phyloP scores from a whole-genome alignment of 2,329 filamentous ascomycete genomes.

The Xylariaceae sp. region DNA sequence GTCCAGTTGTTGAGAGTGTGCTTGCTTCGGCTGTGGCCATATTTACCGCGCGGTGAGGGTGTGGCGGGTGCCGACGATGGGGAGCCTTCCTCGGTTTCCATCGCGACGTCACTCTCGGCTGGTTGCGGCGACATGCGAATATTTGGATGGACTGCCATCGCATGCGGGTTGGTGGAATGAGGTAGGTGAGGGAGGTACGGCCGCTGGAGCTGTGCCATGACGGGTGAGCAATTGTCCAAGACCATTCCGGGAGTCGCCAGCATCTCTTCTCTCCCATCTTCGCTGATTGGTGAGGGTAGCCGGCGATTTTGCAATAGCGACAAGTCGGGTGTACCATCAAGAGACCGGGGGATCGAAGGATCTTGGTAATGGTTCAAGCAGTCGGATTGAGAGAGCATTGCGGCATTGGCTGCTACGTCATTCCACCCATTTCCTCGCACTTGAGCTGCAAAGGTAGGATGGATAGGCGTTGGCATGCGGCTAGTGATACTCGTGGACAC shows the following conservation, averaged over 20 bases:
- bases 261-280: slow-evolving; percentile 46
- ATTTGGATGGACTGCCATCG: slow-evolving; percentile 34
- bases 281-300: slow-evolving; percentile 58
- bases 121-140: slow-evolving; percentile 31
- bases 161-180: slow-evolving; percentile 32
- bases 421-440: slow-evolving; percentile 50
- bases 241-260: slow-evolving; percentile 37
- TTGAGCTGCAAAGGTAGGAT: slow-evolving; percentile 54
- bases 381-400: slow-evolving; percentile 19
- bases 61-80: slow-evolving; percentile 34
- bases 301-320: slow-evolving; percentile 49
- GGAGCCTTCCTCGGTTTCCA: slow-evolving; percentile 31
- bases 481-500: slow-evolving; percentile 34
- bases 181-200: slow-evolving; percentile 33
- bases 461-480: slow-evolving; percentile 58
- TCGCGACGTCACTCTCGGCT: slow-evolving; percentile 27
- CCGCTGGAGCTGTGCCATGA: slow-evolving; percentile 32
- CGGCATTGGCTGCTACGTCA: slow-evolving; percentile 31
- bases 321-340: slow-evolving; percentile 47
- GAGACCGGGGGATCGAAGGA: slow-evolving; percentile 45
- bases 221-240: slow-evolving; percentile 31
- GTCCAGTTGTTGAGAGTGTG: slow-evolving; percentile 61
- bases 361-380: slow-evolving; percentile 37
- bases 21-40: slow-evolving; percentile 54
- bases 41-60: slow-evolving; percentile 46